Percentiles rank a stretch among this genome's conserved stretches.
These are phyloP conservation scores for Protostelium mycophagum DNA, from an alignment of 78 protist genomes.

Conservation along the genomic window DNA sequence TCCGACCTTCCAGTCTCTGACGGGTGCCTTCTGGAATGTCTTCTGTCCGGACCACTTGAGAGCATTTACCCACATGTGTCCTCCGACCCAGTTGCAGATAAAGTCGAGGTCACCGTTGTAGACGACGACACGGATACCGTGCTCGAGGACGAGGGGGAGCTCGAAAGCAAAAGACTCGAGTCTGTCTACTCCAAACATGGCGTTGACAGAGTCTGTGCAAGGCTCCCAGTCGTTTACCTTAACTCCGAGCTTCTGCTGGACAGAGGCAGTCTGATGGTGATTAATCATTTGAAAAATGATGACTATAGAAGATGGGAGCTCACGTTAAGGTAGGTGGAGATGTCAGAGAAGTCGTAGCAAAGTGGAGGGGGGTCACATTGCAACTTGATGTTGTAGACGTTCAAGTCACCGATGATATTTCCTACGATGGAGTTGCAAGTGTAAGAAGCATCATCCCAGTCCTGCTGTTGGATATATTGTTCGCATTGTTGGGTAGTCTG, in stretches of 20 bases:
- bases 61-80: background rate
- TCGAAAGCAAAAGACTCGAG: background rate
- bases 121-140: background rate
- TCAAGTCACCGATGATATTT: background rate
- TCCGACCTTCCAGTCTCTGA: background rate
- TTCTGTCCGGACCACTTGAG: background rate
- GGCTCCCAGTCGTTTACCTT: background rate
- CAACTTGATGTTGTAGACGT: background rate
- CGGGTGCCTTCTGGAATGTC: background rate
- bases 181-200: background rate
- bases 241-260: background rate
- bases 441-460: background rate
- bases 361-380: conserved; percentile 1
- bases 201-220: background rate
- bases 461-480: background rate
- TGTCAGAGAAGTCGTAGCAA: background rate
- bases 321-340: background rate
- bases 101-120: background rate
- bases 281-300: too few relatives aligned
- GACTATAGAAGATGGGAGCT: background rate
- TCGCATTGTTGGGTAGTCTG: background rate
- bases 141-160: background rate
- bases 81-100: background rate
- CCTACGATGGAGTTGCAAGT: background rate
- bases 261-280: background rate